A percentile compares a stretch with the other conserved stretches of the same genome.
Conservation (phyloP, 192 early-diverging fungal genomes). For the Coemansia sp. region DNA sequence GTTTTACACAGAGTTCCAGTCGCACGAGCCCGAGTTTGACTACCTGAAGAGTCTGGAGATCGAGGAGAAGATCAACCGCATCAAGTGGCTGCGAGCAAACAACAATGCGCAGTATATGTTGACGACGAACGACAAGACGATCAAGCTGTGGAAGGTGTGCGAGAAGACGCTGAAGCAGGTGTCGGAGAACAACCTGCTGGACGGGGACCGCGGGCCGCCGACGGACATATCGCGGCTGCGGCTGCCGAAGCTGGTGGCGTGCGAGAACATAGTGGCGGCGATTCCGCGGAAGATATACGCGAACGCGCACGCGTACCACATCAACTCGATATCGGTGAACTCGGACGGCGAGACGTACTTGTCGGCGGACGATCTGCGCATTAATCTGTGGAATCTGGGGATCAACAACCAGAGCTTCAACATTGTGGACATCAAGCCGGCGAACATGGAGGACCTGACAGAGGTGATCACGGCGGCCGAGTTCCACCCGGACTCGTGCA, state of each 20-base stretch:
- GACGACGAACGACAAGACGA: conserved; percentile 99
- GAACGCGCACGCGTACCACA: conserved; percentile 98
- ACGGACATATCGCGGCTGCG: conserved; percentile 55
- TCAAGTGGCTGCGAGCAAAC: conserved; percentile 96
- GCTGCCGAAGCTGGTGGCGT: conserved; percentile 86
- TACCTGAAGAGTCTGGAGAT: conserved; percentile 99
- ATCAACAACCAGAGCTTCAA: conserved; percentile 99
- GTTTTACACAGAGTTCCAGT: conserved; percentile 99
- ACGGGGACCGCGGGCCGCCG: conserved; percentile 58
- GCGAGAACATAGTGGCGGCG: conserved; percentile 95
- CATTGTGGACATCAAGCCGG: conserved; percentile 99
- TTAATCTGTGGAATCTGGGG: conserved; percentile 99
- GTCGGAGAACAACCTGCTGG: conserved; percentile 84
- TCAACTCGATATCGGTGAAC: conserved; percentile 99
- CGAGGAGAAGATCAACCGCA: conserved; percentile 99
- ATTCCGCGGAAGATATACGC: conserved; percentile 94
- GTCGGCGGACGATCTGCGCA: conserved; percentile 95
- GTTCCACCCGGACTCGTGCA: conserved; percentile 95
- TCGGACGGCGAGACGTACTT: conserved; percentile 98
- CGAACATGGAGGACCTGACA: conserved; percentile 99
- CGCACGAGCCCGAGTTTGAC: conserved; percentile 99
- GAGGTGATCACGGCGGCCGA: conserved; percentile 99
- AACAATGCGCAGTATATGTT: conserved; percentile 96
- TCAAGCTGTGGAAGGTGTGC: conserved; percentile 99
- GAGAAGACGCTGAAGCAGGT: conserved; percentile 97